These are phyloP conservation scores for Brettanomyces bruxellensis DNA, from an alignment of 805 yeast species.

Conservation along the genomic window DNA sequence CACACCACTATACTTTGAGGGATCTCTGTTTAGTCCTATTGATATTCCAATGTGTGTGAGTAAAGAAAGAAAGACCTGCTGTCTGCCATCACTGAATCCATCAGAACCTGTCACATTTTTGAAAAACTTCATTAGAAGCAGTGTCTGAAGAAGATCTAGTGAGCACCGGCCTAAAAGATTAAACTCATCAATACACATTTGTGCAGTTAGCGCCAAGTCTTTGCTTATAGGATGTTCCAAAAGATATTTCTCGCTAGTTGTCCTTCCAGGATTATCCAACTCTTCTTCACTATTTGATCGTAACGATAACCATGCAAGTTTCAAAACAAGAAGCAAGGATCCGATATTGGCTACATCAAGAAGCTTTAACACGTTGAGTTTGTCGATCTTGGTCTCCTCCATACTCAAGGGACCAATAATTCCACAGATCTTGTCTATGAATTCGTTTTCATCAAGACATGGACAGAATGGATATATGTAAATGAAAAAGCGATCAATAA, in stretches of 20 bases:
- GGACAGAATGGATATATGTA: constrained; percentile 41
- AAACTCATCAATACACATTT: constrained; percentile 47
- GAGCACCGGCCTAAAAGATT: constrained; percentile 39
- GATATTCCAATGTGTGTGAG: constrained; percentile 61
- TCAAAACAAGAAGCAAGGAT: constrained; percentile 31
- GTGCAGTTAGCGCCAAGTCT: constrained; percentile 34
- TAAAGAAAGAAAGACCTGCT: constrained; percentile 47
- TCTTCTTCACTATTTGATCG: constrained; percentile 23
- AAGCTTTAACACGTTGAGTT: constrained; percentile 30
- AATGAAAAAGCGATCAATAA: constrained; percentile 34
- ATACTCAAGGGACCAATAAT: constrained; percentile 16
- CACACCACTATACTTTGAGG: constrained; percentile 30
- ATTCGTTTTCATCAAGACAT: constrained; percentile 31
- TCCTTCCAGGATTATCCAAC: constrained; percentile 15
- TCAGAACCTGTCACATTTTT: constrained; percentile 41
- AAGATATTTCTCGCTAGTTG: constrained; percentile 27
- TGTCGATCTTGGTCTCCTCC: constrained; percentile 24
- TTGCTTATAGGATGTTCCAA: constrained; percentile 37
- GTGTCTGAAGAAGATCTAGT: constrained; percentile 44
- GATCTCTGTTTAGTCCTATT: constrained; percentile 63
- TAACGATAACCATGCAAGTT: constrained; percentile 33
- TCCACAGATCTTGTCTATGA: constrained; percentile 24
- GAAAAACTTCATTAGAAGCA: constrained; percentile 41
- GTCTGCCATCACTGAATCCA: constrained; percentile 48
- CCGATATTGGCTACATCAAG: constrained; percentile 43